Conservation (phyloP, 164 flowering plant species). For the Paratinospora sagittata region DNA sequence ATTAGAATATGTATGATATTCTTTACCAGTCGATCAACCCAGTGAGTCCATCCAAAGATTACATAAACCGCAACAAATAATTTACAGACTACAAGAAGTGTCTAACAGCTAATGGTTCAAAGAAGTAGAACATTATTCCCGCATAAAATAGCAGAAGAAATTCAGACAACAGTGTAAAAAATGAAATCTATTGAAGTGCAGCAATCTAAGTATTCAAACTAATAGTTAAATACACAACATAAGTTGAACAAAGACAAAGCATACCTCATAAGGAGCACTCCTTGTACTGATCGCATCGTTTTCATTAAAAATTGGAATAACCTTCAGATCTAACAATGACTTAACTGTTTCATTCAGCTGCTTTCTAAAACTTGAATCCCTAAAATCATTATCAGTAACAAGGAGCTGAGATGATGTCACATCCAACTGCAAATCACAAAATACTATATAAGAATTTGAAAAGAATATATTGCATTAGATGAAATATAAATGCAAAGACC, state of each 20-base stretch:
- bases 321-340: conserved; percentile 53
- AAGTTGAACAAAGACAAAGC: conserved; percentile 1
- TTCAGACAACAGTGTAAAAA: not conserved
- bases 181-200: not conserved
- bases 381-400: conserved; percentile 90
- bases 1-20: not conserved
- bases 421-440: conserved; percentile 62
- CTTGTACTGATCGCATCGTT: conserved; percentile 96
- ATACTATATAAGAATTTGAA: not conserved
- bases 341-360: conserved; percentile 76
- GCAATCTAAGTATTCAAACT: not conserved
- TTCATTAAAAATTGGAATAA: conserved; percentile 91
- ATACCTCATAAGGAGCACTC: conserved; percentile 92
- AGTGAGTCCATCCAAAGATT: not conserved
- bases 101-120: too few relatives aligned
- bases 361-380: conserved; percentile 59
- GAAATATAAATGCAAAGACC: not conserved
- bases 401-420: conserved; percentile 86
- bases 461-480: not conserved
- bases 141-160: not conserved
- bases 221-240: conserved; percentile 9
- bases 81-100: too few relatives aligned
- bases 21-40: not conserved
- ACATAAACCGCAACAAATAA: not conserved
- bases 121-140: too few relatives aligned